Base-by-base conservation (phyloP, 768 basidiomycete genomes). In the Fibroporia radiculosa region DNA sequence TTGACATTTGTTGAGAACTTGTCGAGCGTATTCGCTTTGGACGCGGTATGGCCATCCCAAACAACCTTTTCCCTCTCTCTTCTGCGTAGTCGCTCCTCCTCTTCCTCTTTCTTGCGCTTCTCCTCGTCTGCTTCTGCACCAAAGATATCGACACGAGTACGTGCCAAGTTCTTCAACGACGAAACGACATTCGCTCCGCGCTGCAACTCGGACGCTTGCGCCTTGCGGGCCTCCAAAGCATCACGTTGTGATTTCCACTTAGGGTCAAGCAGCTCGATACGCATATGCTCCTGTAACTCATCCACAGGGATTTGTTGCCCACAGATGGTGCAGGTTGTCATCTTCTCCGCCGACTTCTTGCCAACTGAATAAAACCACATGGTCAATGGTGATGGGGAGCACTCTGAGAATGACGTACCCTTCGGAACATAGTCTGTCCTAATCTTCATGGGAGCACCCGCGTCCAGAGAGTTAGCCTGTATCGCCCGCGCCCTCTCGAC, bases 1-100 rank as follows among this genome's bases (percentile, higher is more conserved):
- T 92, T 93, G 70, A 89, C 92, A 50, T 85, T 84, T 13, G 80
- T 82, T 39, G 93, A 93, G 71, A 84, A 99, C 59, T 91, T 91
- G 74, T 93, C 88, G 58, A 93, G 71, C 1, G 92, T 96, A 53
- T 80, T 81, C 39, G 84, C 84, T 67, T 93, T 97, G 34, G 91
- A 87, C 34, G 91, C 87, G 1, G 93, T 93, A 64, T 98, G 93
- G 56, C 96, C 96, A 65, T 98, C 96, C 96, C 96, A 99, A 39
- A 97, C 89, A 53, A 90, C 87, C 61, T 88, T 93, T 66, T 98
- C 96, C 61, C 82, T 79, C 62, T 95, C 93, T 61, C 80, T 85
- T 52, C 91, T 73, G 57, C 77, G 77, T 50, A 82, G 78, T 44
- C 78, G 73, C 57, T 92, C 88, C 50, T 85, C 84, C 40, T 91